Percentiles rank a stretch among this genome's conserved stretches.
phyloP scores from a whole-genome alignment of 805 yeast genomes.

The Candida andamanensis region DNA sequence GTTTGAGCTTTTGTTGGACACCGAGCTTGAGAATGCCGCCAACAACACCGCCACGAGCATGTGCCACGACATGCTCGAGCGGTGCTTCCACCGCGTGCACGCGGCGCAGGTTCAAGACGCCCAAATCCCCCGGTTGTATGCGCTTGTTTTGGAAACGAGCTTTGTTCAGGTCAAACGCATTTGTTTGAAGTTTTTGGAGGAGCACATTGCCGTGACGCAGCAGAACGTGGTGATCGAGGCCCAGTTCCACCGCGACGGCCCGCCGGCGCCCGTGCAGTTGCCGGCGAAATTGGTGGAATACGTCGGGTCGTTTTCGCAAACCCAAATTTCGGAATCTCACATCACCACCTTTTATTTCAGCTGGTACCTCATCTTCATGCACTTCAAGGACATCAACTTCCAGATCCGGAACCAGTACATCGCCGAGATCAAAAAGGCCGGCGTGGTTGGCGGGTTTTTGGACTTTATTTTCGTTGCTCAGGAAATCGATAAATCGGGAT shows the following conservation, averaged over 20 bases:
- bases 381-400: constrained; percentile 61
- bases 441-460: constrained; percentile 46
- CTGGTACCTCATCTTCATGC: constrained; percentile 60
- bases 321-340: too few relatives aligned
- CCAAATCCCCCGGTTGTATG: constrained; percentile 25
- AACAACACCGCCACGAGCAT: constrained; percentile 25
- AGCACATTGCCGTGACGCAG: constrained; percentile 43
- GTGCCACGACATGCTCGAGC: constrained; percentile 30
- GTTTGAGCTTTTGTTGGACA: constrained; percentile 36
- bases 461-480: constrained; percentile 42
- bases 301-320: too few relatives aligned
- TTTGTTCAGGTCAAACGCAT: constrained; percentile 38
- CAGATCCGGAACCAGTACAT: constrained; percentile 48
- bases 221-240: constrained; percentile 59
- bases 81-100: constrained; percentile 17
- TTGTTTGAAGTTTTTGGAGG: constrained; percentile 33
- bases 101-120: constrained; percentile 3
- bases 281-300: too few relatives aligned
- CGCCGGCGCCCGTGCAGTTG: too few relatives aligned
- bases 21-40: constrained; percentile 21
- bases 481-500: constrained; percentile 31
- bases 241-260: too few relatives aligned
- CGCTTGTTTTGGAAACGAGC: constrained; percentile 17
- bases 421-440: constrained; percentile 23
- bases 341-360: constrained; percentile 50